Conservation (phyloP, 2,329 filamentous ascomycete species). For the Ciborinia camelliae region DNA sequence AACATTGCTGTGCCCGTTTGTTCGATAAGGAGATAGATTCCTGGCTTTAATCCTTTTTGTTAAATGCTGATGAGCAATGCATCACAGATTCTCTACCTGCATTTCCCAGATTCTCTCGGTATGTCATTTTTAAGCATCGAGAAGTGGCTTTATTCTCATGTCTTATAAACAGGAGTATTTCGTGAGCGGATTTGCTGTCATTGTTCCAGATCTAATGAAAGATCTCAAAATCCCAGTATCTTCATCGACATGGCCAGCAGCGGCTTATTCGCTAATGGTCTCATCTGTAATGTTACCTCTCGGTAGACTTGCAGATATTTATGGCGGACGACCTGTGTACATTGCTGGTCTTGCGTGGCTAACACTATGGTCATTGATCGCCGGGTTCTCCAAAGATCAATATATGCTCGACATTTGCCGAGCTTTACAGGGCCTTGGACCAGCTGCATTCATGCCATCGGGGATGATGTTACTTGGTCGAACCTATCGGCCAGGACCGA, state of each 20-base stretch:
- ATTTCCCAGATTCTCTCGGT: slow-evolving; percentile 17
- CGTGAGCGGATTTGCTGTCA: slow-evolving; percentile 68
- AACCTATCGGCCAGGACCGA: slow-evolving; percentile 59
- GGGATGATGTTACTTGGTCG: slow-evolving; percentile 61
- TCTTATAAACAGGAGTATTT: slow-evolving; percentile 50
- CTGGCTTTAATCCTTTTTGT: background rate
- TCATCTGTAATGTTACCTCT: slow-evolving; percentile 56
- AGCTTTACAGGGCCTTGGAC: slow-evolving; percentile 67
- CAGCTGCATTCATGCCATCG: slow-evolving; percentile 65
- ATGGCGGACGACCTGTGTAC: slow-evolving; percentile 57
- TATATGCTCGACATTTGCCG: slow-evolving; percentile 68
- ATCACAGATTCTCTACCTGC: slow-evolving; percentile 15
- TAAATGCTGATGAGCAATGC: background rate
- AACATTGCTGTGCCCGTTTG: background rate
- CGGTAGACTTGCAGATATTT: slow-evolving; percentile 57
- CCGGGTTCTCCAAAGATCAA: slow-evolving; percentile 64
- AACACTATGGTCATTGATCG: slow-evolving; percentile 60
- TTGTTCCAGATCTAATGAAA: slow-evolving; percentile 60
- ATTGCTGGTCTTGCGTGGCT: slow-evolving; percentile 59
- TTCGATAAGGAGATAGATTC: background rate
- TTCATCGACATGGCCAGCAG: slow-evolving; percentile 59
- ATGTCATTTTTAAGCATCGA: background rate
- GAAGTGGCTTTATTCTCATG: background rate
- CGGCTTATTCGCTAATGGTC: slow-evolving; percentile 53
- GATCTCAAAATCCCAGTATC: slow-evolving; percentile 59